A percentile compares a stretch with the other conserved stretches of the same genome.
phyloP scores from a whole-genome alignment of 257 asterid species.

The Buddleja alternifolia region DNA sequence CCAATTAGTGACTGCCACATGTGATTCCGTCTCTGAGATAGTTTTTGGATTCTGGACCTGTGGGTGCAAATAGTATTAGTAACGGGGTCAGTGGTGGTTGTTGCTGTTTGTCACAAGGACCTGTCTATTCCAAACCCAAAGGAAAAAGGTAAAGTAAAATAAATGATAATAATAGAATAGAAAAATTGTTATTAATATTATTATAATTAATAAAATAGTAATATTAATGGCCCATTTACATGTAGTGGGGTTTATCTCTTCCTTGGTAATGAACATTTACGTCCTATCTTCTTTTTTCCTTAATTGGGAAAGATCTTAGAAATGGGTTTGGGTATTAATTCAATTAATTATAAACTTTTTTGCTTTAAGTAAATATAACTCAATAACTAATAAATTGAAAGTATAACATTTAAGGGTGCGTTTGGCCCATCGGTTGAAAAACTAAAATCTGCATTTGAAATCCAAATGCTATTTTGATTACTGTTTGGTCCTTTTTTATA shows the following conservation, averaged over 20 bases:
- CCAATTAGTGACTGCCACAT: slow-evolving; percentile 45
- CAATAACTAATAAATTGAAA: not conserved
- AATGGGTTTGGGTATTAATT: slow-evolving; percentile 30
- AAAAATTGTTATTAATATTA: not conserved
- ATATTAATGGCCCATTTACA: slow-evolving; percentile 21
- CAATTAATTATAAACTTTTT: not conserved
- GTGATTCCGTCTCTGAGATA: slow-evolving; percentile 45
- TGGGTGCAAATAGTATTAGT: slow-evolving; percentile 19
- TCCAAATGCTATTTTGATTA: too few relatives aligned
- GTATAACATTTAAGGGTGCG: too few relatives aligned
- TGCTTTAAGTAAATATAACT: too few relatives aligned
- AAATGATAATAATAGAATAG: not conserved
- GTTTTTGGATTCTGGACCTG: slow-evolving; percentile 14
- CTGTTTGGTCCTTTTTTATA: too few relatives aligned
- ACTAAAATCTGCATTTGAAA: too few relatives aligned
- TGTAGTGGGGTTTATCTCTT: slow-evolving; percentile 38
- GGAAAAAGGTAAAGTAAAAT: slow-evolving; percentile 40
- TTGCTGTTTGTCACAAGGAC: slow-evolving; percentile 47
- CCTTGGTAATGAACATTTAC: slow-evolving; percentile 31
- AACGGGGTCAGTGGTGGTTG: slow-evolving; percentile 35
- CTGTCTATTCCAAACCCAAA: slow-evolving; percentile 57
- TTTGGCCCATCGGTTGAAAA: too few relatives aligned
- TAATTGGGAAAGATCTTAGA: slow-evolving; percentile 33
- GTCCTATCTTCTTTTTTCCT: slow-evolving; percentile 31
- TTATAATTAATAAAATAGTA: not conserved